Base-by-base conservation (phyloP, 768 basidiomycete species). In the Termitomyces sp. region DNA sequence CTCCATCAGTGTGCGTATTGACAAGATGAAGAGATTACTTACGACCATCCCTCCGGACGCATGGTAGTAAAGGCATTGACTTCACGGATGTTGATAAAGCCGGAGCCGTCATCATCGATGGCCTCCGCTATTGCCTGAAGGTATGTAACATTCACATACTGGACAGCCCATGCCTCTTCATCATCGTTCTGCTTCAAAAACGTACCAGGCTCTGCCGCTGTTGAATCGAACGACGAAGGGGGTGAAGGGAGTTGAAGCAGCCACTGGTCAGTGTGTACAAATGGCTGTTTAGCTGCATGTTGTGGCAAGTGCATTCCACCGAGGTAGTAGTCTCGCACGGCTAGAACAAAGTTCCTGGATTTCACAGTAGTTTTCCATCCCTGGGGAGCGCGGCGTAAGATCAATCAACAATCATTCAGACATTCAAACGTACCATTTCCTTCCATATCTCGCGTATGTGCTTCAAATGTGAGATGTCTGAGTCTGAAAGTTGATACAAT, bases 361-460 rank as follows among this genome's bases (percentile, higher is more conserved):
- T 52, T 52, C 4, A 52, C 51, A 4, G 32, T n/a, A n/a, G 4
- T 45, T 36, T 56, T 56, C 55, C 55, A 56, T 13, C 55, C 55
- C 55, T 56, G 39, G 13, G 28, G 5, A 32, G 20, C 22, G 13
- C 24, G 35, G 20, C n/a, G 15, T 42, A 3, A 32, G 12, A 24
- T 40, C 3, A 36, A 38, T 28, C 28, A 28, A 28, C 2, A 28
- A 28, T 28, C 28, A 4, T 28, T 28, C 13, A 35, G 4, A n/a
- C 8, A 3, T 33, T 9, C 1, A 39, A 13, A 16, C 12, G 36
- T 22, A 54, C 59, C 59, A 54, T 54, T 1, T 60, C 59, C 16
- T 20, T 28, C 59, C 59, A 60, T 32, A 60, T 54, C 0, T 46
- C 9, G 2, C 35, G 38, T 6, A 60, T 44, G 13, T 54, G 39